Base-by-base conservation (phyloP, 2,329 filamentous ascomycete species). In the Fusarium armeniacum region DNA sequence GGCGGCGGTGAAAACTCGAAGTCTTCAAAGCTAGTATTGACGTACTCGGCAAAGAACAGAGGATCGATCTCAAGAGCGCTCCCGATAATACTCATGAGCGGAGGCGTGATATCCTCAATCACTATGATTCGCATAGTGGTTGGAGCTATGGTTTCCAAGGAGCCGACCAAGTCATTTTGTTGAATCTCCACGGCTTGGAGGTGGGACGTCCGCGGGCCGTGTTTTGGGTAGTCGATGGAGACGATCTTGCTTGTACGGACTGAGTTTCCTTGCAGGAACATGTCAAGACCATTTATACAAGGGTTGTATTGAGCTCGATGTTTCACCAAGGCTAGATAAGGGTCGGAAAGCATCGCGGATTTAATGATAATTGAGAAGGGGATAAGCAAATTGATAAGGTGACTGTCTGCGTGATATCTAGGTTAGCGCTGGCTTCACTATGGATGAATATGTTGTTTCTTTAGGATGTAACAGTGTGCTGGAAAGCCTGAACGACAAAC, bases 11-110 rank as follows among this genome's bases (percentile, higher is more conserved):
- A 22, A 2, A 36, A 15, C 3, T 43, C 24, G 3, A 57, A 18
- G 0, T 49, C 33, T 7, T 41, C 4, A 6, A 57, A 57, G 3
- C 26, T 11, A 1, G 28, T 49, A 11, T n/a, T 9, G 8, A 50
- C 10, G 6, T 61, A 61, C 9, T 57, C 58, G 3, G 58, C 58
- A 16, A 61, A 61, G 22, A 61, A 61, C 0, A 61, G 3, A 1
- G 58, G 52, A 13, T 61, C 43, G 0, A 57, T 32, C 1, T 61
- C 52, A 0, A 57, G 15, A 2, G 16, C 2, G 2, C 18, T 12
- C 0, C 58, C 58, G 0, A 49, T 1, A 2, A 3, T 1, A 4
- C 1, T 32, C 15, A 61, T 36, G 0, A 57, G 16, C 0, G 16
- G 2, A 1, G 44, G 20, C 5, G 6, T 57, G 3, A 61, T 50